Base-by-base conservation (phyloP, 768 basidiomycete species). In the Mycena capillaripes region DNA sequence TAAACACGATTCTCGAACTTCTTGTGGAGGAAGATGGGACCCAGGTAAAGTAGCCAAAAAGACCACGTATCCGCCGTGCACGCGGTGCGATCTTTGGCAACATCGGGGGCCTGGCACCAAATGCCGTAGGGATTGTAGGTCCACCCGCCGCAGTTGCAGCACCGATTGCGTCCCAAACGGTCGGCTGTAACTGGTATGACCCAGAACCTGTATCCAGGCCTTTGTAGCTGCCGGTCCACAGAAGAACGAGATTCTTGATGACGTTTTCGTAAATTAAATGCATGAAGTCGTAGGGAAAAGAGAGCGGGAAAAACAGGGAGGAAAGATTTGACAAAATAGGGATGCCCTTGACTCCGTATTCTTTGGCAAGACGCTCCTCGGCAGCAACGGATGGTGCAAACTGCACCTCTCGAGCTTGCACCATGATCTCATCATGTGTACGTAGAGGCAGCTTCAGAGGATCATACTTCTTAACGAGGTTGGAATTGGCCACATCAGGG, bases 281-380 rank as follows among this genome's bases (percentile, higher is more conserved):
- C 84, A 88, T 88, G 75, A 87, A 86, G 53, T 89, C 86, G 69
- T 81, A 82, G 0, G 86, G 87, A 38, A 86, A 83, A 0, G 82
- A 83, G 1, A 9, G 1, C 4, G 2, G 87, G 81, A 86, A 84
- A 3, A 68, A 68, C 10, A 86, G 71, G 0, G 84, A 85, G 2
- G 72, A 58, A 0, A 87, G 78, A 9, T 40, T 17, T 0, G 75
- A 69, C 8, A 87, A 79, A 1, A 83, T 25, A 2, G 85, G 78
- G 17, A 80, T 19, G 2, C 80, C 82, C 55, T 85, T 84, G 66
- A 86, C 80, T 1, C 86, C 84, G 63, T 66, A 80, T 17, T 44
- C 10, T 27, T 60, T 78, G 6, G 79, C 61, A 1, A 79, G 74
- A 0, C 27, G 17, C 5, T 81, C 70, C 8, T 69, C 70, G 36